Conservation (phyloP, 495 filamentous ascomycete genomes). For the Podospora pseudoanserina region DNA sequence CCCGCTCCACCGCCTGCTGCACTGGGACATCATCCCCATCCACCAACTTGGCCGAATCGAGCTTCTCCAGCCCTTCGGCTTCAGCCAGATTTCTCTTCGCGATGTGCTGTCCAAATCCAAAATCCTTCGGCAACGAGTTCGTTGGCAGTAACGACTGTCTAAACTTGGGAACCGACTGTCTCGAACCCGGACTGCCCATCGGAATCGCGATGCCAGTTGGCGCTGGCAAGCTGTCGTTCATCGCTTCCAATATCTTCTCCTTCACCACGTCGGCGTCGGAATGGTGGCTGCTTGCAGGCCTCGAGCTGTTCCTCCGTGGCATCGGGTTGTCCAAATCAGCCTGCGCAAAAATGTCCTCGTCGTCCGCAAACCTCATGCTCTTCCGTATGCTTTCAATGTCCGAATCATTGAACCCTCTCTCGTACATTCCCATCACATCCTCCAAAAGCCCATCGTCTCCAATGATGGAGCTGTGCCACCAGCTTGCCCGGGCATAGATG, state of each 20-base stretch:
- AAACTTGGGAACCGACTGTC: conserved; percentile 42
- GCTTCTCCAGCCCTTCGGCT: conserved; percentile 24
- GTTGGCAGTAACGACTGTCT: conserved; percentile 29
- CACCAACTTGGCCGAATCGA: conserved; percentile 32
- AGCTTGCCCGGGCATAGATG: conserved; percentile 43
- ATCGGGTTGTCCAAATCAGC: conserved; percentile 23
- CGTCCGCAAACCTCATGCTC: conserved; percentile 32
- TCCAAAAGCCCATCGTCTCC: conserved; percentile 75
- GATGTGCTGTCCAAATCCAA: conserved; percentile 30
- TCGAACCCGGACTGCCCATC: conserved; percentile 14
- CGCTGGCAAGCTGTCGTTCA: conserved; percentile 39
- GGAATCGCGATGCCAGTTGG: conserved; percentile 26
- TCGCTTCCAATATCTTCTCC: conserved; percentile 41
- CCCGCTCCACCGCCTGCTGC: background rate
- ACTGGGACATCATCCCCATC: conserved; percentile 24
- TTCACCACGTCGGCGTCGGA: conserved; percentile 38
- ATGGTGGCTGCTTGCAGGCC: conserved; percentile 26
- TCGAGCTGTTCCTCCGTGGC: conserved; percentile 20
- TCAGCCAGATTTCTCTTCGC: conserved; percentile 17
- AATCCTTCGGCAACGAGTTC: conserved; percentile 33
- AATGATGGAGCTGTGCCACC: conserved; percentile 46
- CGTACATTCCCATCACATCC: conserved; percentile 92
- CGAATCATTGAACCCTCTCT: conserved; percentile 70
- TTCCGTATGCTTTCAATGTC: conserved; percentile 37
- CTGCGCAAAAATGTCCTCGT: conserved; percentile 31